Evolutionary conservation across 108 stramenopile genomes (phyloP).

Genomic region (Cyclotella cryptica): DNA sequence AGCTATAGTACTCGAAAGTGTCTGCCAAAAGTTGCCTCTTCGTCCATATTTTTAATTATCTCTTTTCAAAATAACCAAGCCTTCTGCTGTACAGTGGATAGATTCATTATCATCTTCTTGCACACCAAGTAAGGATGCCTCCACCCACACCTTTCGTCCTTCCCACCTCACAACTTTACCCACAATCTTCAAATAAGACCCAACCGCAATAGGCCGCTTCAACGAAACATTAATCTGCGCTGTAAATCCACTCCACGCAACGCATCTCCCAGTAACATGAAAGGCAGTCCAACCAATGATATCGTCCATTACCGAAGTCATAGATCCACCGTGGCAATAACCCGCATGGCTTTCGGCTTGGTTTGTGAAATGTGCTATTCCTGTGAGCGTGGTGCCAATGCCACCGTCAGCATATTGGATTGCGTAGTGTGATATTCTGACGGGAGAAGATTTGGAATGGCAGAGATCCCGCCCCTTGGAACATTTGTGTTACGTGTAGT

Average conservation of each 20-base stretch:
- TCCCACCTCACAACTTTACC: constrained; percentile 62
- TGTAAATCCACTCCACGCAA: constrained; percentile 86
- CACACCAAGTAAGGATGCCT: constrained; percentile 52
- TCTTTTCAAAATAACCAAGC: constrained; percentile 72
- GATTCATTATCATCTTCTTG: constrained; percentile 21
- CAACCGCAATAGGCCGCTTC: constrained; percentile 67
- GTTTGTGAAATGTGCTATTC: constrained; percentile 74
- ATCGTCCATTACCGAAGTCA: constrained; percentile 86
- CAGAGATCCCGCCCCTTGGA: constrained; percentile 60
- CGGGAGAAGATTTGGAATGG: constrained; percentile 67
- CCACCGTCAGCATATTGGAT: constrained; percentile 51
- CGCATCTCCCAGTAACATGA: constrained; percentile 64
- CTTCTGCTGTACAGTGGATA: constrained; percentile 68
- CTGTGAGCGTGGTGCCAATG: constrained; percentile 70
- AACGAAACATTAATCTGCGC: constrained; percentile 83
- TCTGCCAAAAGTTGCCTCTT: too few relatives aligned
- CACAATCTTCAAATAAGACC: constrained; percentile 56
- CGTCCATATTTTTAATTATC: constrained; percentile 4
- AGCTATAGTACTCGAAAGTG: too few relatives aligned
- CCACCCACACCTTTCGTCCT: constrained; percentile 75
- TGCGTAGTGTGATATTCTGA: constrained; percentile 71
- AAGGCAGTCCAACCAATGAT: constrained; percentile 87
- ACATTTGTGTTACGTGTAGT: neutral
- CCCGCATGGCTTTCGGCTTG: constrained; percentile 83
- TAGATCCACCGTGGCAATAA: constrained; percentile 86